Conservation (phyloP, 2,329 filamentous ascomycete genomes). For the Botrytis porri region DNA sequence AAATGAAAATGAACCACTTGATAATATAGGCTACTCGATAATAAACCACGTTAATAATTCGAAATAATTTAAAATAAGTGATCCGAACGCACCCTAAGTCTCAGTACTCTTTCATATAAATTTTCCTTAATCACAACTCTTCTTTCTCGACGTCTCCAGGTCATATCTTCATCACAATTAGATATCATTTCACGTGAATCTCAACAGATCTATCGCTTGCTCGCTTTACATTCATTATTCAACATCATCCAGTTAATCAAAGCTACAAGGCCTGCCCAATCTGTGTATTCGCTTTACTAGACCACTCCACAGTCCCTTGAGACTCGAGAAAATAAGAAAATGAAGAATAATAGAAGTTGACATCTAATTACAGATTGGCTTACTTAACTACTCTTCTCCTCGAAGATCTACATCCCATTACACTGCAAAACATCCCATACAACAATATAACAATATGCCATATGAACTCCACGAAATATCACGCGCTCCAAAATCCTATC, state of each 20-base stretch:
- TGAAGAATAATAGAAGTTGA: neutral
- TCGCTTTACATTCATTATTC: neutral
- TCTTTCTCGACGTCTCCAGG: neutral
- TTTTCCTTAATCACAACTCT: neutral
- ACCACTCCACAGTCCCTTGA: no score
- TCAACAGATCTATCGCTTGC: fast-evolving
- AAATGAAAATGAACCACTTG: no score
- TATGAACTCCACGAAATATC: neutral
- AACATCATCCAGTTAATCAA: neutral
- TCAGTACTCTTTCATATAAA: neutral
- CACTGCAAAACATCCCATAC: neutral
- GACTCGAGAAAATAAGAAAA: no score
- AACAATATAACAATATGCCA: no score
- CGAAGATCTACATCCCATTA: neutral
- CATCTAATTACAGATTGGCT: fast-evolving
- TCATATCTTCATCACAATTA: neutral
- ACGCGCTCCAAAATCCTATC: fast-evolving
- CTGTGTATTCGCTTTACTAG: no score
- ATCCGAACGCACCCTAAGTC: no score
- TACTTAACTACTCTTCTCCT: neutral
- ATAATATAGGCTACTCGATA: no score
- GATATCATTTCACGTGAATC: no score
- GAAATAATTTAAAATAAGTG: no score
- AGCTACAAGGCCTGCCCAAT: no score
- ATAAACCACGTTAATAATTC: no score